Conservation (phyloP, 192 early-diverging fungal genomes). For the Backusella sp. region DNA sequence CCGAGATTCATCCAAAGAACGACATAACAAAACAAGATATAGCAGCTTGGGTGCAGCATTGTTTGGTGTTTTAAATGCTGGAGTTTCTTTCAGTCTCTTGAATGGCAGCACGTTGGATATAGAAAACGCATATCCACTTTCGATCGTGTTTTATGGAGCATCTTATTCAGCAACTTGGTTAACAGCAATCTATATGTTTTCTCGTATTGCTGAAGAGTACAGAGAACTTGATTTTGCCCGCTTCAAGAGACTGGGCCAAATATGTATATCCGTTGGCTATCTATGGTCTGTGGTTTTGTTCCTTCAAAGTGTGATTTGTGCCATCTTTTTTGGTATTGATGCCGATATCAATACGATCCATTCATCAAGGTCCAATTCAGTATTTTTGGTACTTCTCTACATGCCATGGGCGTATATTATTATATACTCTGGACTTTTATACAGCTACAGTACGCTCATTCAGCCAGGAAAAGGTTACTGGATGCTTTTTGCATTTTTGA, state of each 20-base stretch:
- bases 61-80: background rate
- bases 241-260: background rate
- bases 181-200: background rate
- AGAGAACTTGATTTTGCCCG: background rate
- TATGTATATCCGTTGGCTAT: background rate
- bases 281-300: background rate
- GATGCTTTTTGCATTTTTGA: background rate
- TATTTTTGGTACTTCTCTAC: background rate
- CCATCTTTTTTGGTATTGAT: background rate
- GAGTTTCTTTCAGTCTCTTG: background rate
- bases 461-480: background rate
- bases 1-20: background rate
- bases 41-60: background rate
- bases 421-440: conserved; percentile 1
- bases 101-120: background rate
- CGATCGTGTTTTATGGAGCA: background rate
- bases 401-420: background rate
- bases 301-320: background rate
- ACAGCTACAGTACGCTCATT: background rate
- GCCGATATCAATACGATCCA: background rate
- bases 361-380: background rate
- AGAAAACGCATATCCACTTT: background rate
- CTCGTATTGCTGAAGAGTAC: background rate
- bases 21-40: background rate
- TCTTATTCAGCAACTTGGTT: background rate